Evolutionary conservation across 2,329 filamentous ascomycete species (phyloP).

Genomic region (Curvularia sp.): DNA sequence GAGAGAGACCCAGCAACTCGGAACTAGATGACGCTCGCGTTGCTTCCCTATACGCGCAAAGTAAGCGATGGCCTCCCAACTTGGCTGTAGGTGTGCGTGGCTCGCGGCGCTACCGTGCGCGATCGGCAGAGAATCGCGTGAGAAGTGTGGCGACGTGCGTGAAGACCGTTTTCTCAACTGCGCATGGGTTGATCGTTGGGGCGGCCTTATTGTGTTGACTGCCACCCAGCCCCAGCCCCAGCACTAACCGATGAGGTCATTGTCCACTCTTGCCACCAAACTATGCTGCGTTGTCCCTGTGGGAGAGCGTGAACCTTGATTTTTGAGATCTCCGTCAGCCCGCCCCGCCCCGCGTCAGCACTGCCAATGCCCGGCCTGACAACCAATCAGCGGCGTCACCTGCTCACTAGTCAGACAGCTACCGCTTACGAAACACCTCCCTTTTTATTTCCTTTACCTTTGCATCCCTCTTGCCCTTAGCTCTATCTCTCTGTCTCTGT

Average conservation of each 20-base stretch:
- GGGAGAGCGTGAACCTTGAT: slow-evolving; percentile 6
- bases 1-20: slow-evolving; percentile 8
- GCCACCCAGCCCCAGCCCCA: slow-evolving; percentile 1
- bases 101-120: slow-evolving; percentile 5
- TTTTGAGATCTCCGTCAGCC: slow-evolving; percentile 9
- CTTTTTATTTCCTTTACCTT: background rate
- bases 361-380: background rate
- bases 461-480: background rate
- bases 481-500: background rate
- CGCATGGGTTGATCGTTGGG: slow-evolving; percentile 7
- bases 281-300: slow-evolving; percentile 6
- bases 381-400: background rate
- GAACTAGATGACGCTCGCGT: slow-evolving; percentile 5
- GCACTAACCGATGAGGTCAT: slow-evolving; percentile 13
- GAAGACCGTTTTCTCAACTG: slow-evolving; percentile 7
- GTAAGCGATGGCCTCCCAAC: slow-evolving; percentile 6
- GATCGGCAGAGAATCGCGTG: slow-evolving; percentile 14
- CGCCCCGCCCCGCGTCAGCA: slow-evolving; percentile 6
- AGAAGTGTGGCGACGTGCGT: slow-evolving; percentile 11
- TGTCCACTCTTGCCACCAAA: slow-evolving; percentile 7
- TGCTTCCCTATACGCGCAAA: background rate
- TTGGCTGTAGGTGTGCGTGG: background rate
- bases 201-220: background rate
- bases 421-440: slow-evolving; percentile 6
- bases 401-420: background rate